Evolutionary conservation across 176 grass and related monocot species (phyloP).

Genomic region (Chloris gayana): DNA sequence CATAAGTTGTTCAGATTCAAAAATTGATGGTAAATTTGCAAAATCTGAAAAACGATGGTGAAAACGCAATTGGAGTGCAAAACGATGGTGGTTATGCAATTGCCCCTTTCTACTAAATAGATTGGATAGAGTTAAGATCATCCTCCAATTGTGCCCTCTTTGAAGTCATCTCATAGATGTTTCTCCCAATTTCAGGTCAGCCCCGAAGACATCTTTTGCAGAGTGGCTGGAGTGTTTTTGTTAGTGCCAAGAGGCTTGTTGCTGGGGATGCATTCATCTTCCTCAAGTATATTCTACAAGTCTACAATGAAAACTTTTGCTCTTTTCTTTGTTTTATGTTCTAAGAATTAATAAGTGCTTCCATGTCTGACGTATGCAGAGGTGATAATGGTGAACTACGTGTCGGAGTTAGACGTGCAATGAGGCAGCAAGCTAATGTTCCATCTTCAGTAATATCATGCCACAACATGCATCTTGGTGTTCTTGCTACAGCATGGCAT

Average conservation of each 20-base stretch:
- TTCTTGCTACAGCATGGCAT: constrained; percentile 99
- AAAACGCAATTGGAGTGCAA: too few relatives aligned
- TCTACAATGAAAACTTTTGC: neutral
- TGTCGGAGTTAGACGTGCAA: constrained; percentile 92
- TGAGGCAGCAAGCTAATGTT: constrained; percentile 89
- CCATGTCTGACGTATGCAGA: constrained; percentile 31
- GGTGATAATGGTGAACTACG: constrained; percentile 87
- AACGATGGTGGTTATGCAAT: too few relatives aligned
- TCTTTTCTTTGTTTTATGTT: neutral
- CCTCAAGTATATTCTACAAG: constrained; percentile 59
- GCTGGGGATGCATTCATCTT: constrained; percentile 99
- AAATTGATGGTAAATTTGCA: too few relatives aligned
- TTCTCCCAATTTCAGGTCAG: constrained; percentile 63
- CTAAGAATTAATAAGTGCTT: constrained; percentile 11
- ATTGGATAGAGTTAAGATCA: neutral
- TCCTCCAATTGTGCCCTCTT: neutral
- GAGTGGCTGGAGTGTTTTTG: constrained; percentile 99
- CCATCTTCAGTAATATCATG: constrained; percentile 97
- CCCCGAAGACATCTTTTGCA: constrained; percentile 92
- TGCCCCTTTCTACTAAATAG: neutral
- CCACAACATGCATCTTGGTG: constrained; percentile 99
- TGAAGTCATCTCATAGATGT: neutral
- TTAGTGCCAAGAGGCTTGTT: constrained; percentile 86
- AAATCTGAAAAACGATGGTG: too few relatives aligned
- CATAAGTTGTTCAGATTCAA: too few relatives aligned